phyloP scores from a whole-genome alignment of 805 yeast species.

The Cephaloascus fragrans region DNA sequence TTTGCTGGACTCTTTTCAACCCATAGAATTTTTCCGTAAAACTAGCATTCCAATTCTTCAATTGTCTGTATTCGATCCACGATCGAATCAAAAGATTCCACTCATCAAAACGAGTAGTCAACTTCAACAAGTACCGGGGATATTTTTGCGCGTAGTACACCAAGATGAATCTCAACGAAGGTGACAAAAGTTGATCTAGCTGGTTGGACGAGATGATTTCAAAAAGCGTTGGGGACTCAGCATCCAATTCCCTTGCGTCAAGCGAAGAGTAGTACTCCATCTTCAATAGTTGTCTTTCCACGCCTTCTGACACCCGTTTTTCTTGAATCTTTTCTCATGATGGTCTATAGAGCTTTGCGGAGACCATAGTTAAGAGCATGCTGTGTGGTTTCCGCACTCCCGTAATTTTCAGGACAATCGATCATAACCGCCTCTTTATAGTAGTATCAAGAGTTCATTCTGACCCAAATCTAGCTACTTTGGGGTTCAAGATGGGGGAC shows the following conservation, averaged over 20 bases:
- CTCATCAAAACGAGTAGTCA: conserved; percentile 72
- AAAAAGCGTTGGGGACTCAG: conserved; percentile 76
- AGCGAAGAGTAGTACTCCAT: conserved; percentile 79
- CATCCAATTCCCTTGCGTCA: conserved; percentile 67
- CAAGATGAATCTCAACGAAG: conserved; percentile 70
- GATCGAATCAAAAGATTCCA: conserved; percentile 52
- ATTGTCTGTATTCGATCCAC: conserved; percentile 58
- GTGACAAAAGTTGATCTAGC: conserved; percentile 66
- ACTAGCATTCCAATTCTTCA: conserved; percentile 70
- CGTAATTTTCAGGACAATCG: too few species aligned
- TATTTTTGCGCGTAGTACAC: conserved; percentile 73
- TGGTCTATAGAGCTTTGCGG: too few species aligned
- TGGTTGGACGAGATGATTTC: conserved; percentile 81
- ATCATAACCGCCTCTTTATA: too few species aligned
- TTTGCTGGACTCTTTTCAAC: conserved; percentile 44
- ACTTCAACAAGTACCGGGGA: conserved; percentile 56
- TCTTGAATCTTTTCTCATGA: too few species aligned
- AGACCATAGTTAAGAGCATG: too few species aligned
- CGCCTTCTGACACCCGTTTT: too few species aligned
- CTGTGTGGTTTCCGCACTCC: too few species aligned
- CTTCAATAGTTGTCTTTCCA: too few species aligned
- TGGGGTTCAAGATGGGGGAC: too few species aligned
- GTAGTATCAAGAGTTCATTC: too few species aligned
- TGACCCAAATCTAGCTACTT: too few species aligned
- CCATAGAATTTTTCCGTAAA: conserved; percentile 93